Evolutionary conservation across 2,329 filamentous ascomycete genomes (phyloP).

Genomic region (Clathrospora elynae): DNA sequence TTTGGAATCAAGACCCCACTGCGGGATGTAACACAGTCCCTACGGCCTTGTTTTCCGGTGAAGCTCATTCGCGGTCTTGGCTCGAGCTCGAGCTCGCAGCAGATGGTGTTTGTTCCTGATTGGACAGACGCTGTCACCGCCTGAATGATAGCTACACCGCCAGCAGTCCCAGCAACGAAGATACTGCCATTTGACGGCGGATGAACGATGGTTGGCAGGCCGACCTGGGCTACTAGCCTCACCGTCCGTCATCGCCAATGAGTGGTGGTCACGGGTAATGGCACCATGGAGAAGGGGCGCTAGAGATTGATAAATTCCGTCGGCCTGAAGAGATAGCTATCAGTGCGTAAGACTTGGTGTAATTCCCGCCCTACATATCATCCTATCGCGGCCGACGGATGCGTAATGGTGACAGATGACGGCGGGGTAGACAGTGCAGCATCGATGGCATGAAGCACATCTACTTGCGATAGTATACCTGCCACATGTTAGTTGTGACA

Average conservation of each 20-base stretch:
- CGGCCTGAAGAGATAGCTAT: slow-evolving; percentile 8
- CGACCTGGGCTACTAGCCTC: slow-evolving; percentile 5
- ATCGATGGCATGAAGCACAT: not conserved
- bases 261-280: slow-evolving; percentile 7
- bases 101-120: slow-evolving; percentile 12
- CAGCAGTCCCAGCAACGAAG: slow-evolving; percentile 5
- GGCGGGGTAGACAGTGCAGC: slow-evolving; percentile 3
- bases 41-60: slow-evolving; percentile 31
- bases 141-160: slow-evolving; percentile 21
- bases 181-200: slow-evolving; percentile 2
- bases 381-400: not conserved
- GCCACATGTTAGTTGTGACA: slow-evolving; percentile 27
- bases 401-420: not conserved
- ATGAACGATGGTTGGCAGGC: slow-evolving; percentile 4
- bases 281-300: slow-evolving; percentile 6
- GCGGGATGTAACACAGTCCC: slow-evolving; percentile 31
- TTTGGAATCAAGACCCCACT: slow-evolving; percentile 18
- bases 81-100: slow-evolving; percentile 7
- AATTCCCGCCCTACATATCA: slow-evolving; percentile 4
- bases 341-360: slow-evolving; percentile 4
- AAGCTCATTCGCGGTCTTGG: slow-evolving; percentile 23
- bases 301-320: slow-evolving; percentile 1
- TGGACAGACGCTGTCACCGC: slow-evolving; percentile 27
- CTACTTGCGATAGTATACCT: slow-evolving; percentile 58
- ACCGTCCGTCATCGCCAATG: slow-evolving; percentile 17